These are phyloP conservation scores for Melastoma candidum DNA, from an alignment of 441 rosid genomes.

Conservation along the genomic window DNA sequence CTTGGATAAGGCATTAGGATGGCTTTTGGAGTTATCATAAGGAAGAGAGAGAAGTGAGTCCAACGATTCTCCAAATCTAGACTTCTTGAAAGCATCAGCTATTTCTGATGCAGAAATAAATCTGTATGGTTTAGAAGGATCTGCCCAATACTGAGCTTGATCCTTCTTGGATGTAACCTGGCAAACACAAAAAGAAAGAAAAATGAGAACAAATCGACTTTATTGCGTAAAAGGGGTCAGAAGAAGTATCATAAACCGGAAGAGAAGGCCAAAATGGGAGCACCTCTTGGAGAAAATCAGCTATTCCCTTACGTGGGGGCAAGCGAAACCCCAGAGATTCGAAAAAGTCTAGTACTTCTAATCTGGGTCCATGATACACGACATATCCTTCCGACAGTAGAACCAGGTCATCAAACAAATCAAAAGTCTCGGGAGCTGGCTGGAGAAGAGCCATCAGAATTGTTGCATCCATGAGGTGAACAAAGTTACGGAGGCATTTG, in stretches of 20 bases:
- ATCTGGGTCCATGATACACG: slow-evolving; percentile 80
- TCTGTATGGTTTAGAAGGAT: slow-evolving; percentile 59
- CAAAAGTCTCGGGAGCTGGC: slow-evolving; percentile 95
- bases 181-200: neutral
- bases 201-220: too few species aligned
- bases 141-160: slow-evolving; percentile 97
- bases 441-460: slow-evolving; percentile 92
- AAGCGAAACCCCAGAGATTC: slow-evolving; percentile 74
- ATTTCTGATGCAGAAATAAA: slow-evolving; percentile 58
- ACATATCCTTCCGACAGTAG: slow-evolving; percentile 75
- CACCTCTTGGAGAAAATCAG: slow-evolving; percentile 98
- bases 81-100: slow-evolving; percentile 56
- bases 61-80: slow-evolving; percentile 48
- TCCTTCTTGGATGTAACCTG: slow-evolving; percentile 92
- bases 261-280: slow-evolving; percentile 8
- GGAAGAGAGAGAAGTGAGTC: slow-evolving; percentile 38
- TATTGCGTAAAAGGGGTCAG: neutral
- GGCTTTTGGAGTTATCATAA: slow-evolving; percentile 38
- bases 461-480: slow-evolving; percentile 84
- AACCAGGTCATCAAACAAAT: slow-evolving; percentile 72
- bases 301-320: slow-evolving; percentile 77
- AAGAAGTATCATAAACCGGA: neutral
- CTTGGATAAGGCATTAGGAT: slow-evolving; percentile 57
- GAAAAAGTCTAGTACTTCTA: slow-evolving; percentile 71
- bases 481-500: slow-evolving; percentile 65